Evolutionary conservation across 306 rosid species (phyloP), one percentile per base, ranked within the genome.

Genomic region (Quillaja saponaria): DNA sequence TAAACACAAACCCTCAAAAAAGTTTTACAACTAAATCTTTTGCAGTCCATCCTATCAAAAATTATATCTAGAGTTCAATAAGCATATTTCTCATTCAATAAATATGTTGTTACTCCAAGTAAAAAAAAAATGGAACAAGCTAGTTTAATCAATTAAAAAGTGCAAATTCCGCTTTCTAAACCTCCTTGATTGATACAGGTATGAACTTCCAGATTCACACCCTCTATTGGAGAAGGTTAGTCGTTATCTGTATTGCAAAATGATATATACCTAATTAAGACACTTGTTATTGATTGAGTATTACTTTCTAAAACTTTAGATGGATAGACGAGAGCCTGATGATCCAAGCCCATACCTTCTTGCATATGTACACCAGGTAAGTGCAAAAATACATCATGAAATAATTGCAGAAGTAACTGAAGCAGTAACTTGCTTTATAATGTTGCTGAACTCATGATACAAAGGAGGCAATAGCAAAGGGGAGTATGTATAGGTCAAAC

Each of bases 321-420:
- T 86, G 90, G 88, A 88, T 66, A 74, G 56, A 69, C 79, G 94
- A 35, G 88, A 92, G 72, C 92, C 88, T 19, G 95, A 92, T 70
- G 98, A 92, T 66, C 98, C 98, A 40, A 88, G 95, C 68, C 98
- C 96, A 16, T 92, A 92, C 59, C 95, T 88, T 76, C 96, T 92
- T 74, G 95, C 96, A 47, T 88, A 82, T 92, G 98, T 95, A 80
- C 88, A 57, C 98, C 98, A 77, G 96, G 98, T 92, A 77, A 62
- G 78, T 64, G 45, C 25, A 21, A 68, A 41, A 61, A 28, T 42
- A 48, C 35, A 34, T 25, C n/a, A 48, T 63, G 13, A 67, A 70
- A 19, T 16, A 58, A 68, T 42, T 40, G 47, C 56, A 66, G 4
- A 25, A 25, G 46, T 39, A 40, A 40, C 11, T 11, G 46, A 40